These are phyloP conservation scores for Trichosanthes truncata DNA, from an alignment of 306 rosid species.

Conservation along the genomic window DNA sequence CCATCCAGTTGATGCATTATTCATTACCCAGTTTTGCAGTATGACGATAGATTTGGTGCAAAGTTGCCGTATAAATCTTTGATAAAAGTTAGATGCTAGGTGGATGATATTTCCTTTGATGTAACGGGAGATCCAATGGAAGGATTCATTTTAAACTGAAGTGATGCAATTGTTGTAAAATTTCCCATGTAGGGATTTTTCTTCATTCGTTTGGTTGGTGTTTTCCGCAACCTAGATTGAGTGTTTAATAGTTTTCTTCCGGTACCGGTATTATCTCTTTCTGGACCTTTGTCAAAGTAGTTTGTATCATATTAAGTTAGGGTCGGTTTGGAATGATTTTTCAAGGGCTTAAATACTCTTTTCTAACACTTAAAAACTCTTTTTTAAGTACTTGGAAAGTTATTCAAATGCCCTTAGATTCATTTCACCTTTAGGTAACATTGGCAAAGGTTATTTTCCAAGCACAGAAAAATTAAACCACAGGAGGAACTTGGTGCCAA, in stretches of 20 bases:
- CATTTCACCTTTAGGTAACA: background rate
- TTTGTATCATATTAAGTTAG: background rate
- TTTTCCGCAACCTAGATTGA: background rate
- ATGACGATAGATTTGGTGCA: background rate
- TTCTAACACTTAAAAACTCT: too few relatives aligned
- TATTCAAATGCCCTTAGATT: background rate
- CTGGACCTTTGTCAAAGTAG: background rate
- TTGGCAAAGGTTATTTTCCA: background rate
- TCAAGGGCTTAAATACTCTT: too few relatives aligned
- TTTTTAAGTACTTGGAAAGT: too few relatives aligned
- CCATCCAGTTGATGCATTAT: background rate
- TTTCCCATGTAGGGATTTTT: background rate
- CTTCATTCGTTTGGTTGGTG: background rate
- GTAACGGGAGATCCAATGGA: background rate
- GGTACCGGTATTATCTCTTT: background rate
- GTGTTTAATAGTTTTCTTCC: background rate
- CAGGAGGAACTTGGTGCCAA: background rate
- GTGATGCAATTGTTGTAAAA: background rate
- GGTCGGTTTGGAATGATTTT: background rate
- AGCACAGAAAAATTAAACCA: background rate
- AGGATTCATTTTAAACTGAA: background rate
- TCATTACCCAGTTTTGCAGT: slow-evolving; percentile 13
- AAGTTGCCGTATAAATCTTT: background rate
- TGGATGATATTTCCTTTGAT: background rate
- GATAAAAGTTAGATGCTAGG: slow-evolving; percentile 6